These are phyloP conservation scores for Ceratocystis smalleyi DNA, from an alignment of 2,329 filamentous ascomycete species.

Conservation along the genomic window DNA sequence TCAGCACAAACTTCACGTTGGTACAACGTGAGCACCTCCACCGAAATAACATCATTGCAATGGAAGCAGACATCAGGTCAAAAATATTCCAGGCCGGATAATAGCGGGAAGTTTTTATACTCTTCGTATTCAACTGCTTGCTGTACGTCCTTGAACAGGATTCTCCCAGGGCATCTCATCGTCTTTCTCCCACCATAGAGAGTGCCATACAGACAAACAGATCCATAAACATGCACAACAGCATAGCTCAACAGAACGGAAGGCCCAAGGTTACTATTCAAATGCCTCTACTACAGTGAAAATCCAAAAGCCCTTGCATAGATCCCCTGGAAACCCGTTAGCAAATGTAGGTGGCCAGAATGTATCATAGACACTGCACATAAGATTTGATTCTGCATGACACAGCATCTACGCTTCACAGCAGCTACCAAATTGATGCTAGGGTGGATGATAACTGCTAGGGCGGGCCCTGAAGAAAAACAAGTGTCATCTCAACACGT, in stretches of 20 bases:
- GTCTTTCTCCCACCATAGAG: too few species aligned
- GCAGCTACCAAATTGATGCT: background rate
- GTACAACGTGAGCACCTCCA: background rate
- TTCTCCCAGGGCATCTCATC: too few species aligned
- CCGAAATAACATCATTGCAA: too few species aligned
- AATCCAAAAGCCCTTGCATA: conserved; percentile 2
- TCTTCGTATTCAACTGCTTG: background rate
- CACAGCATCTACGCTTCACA: background rate
- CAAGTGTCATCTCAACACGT: background rate
- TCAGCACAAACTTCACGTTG: background rate
- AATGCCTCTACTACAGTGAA: background rate
- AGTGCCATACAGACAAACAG: background rate
- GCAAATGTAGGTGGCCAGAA: background rate
- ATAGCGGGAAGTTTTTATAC: too few species aligned
- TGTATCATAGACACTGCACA: background rate
- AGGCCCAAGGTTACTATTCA: background rate
- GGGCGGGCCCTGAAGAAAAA: background rate
- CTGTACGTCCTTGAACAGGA: background rate
- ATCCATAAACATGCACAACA: background rate
- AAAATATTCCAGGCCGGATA: too few species aligned
- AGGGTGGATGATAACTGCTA: background rate
- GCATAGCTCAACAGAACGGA: background rate
- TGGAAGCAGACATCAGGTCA: too few species aligned
- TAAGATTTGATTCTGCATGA: conserved; percentile 2
- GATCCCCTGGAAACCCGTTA: background rate